Base-by-base conservation (phyloP, 805 yeast species). In the Cyberlindnera subsufficiens region DNA sequence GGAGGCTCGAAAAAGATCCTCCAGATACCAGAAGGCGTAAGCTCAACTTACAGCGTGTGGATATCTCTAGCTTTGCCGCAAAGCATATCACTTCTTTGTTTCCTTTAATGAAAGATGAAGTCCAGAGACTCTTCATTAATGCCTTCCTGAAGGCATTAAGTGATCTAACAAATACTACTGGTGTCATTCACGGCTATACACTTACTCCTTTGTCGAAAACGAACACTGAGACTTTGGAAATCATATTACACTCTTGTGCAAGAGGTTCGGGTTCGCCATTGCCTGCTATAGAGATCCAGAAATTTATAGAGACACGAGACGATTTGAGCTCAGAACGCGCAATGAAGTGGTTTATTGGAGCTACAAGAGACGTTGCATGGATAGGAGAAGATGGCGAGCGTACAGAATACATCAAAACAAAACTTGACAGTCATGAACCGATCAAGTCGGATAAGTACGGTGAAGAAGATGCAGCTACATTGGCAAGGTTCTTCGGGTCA, bases 1-100 rank as follows among this genome's bases (percentile, higher is more conserved):
- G 45, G n/a, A 14, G 20, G 5, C 17, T 17, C 13, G 35, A 32
- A 19, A 27, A 27, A 3, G 40, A 38, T 29, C 13, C 42, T 9
- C n/a, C 29, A 4, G 16, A 35, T 2, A 15, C 30, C 25, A 34
- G 15, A 30, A 39, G 27, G 13, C 38, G 27, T n/a, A 46, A 42
- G 34, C 16, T 46, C 16, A 40, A 42, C 31, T 33, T 54, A 13
- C 55, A 53, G 35, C 45, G 56, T 33, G 45, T 51, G 8, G 58
- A 54, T 32, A 47, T 53, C 20, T n/a, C 19, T 1, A 16, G 29
- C 3, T 42, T 38, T 9, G 31, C 34, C 9, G n/a, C 14, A 1
- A 15, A 7, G 3, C 27, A 42, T 30, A n/a, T 22, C 8, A 11
- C 38, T 13, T 16, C 25, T 13, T 29, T 37, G 6, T 30, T 43